Evolutionary conservation across 2,329 filamentous ascomycete species (phyloP).

Genomic region (Cadophora luteo-olivacea): DNA sequence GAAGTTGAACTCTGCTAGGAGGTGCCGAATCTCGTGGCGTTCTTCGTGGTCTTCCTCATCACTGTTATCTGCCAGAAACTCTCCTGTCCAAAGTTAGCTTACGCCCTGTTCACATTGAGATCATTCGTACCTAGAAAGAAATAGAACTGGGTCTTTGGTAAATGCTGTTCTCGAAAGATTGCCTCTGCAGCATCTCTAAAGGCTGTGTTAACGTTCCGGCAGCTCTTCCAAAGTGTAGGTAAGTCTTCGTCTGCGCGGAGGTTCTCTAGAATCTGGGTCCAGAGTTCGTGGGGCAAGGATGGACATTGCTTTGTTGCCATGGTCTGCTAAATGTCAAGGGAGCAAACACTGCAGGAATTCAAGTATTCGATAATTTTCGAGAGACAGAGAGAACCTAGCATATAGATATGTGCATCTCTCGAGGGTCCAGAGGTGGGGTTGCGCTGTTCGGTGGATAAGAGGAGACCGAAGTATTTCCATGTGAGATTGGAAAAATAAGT

Average conservation of each 20-base stretch:
- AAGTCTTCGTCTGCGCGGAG: slow-evolving; percentile 25
- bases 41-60: neutral
- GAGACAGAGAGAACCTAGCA: neutral
- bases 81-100: slow-evolving; percentile 14
- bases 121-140: slow-evolving; percentile 27
- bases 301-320: slow-evolving; percentile 10
- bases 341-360: neutral
- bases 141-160: slow-evolving; percentile 27
- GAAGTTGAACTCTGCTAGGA: slow-evolving; percentile 17
- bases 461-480: neutral
- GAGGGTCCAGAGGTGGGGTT: neutral
- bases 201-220: slow-evolving; percentile 28
- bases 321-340: neutral
- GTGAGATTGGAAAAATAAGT: neutral
- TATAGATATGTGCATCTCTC: neutral
- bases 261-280: slow-evolving; percentile 29
- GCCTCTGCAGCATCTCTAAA: slow-evolving; percentile 29
- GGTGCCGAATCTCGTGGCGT: neutral
- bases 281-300: slow-evolving; percentile 31
- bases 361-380: neutral
- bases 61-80: neutral
- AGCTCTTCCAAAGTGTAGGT: slow-evolving; percentile 29
- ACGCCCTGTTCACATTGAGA: neutral
- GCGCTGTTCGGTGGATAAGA: neutral
- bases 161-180: slow-evolving; percentile 29